Evolutionary conservation across 177 flowering plant species (phyloP), one percentile per base, ranked within the genome.

Genomic region (Vitis hybrid): DNA sequence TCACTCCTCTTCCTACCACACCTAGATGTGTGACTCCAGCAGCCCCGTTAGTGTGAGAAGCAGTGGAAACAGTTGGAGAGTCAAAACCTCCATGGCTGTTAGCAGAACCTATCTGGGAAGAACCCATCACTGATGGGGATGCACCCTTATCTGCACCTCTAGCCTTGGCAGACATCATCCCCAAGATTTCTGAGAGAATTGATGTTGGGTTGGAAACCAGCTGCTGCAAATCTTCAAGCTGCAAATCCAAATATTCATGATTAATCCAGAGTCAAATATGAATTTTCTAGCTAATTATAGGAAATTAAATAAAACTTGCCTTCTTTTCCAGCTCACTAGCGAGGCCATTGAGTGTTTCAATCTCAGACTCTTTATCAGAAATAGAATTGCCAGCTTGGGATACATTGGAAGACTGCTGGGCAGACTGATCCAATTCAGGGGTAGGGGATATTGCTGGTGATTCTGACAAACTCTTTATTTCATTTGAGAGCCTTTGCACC

Each of bases 171-270:
- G 87, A 26, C 63, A 82, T 70, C 64, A 86, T 75, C 34, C 80
- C 89, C 64, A 95, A 71, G 26, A 88, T 74, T 72, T 95, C 97
- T 2, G 93, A 71, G 19, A 93, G 81, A 59, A 90, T 73, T 11
- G 94, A 84, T 39, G 75, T 74, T 49, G 99, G 96, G 71, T 85
- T 86, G 26, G 73, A 66, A 29, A 77, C 85, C 18, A 80, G 79
- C 81, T 85, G 97, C 64, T 90, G 89, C 57, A 96, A 80, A 82
- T 96, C 99, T 83, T 96, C 99, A 67, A 89, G 93, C 99, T 96
- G 91, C 80, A 82, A 63, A 52, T 58, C 31, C 56, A 66, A 60
- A 15, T 11, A 52, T 48, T 2, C 3, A 64, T 11, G 13, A 68
- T 15, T 51, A 18, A 22, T 2, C 50, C 53, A 68, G 15, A 26